Conservation (phyloP, 164 flowering plant genomes). For the Taxillus chinensis region DNA sequence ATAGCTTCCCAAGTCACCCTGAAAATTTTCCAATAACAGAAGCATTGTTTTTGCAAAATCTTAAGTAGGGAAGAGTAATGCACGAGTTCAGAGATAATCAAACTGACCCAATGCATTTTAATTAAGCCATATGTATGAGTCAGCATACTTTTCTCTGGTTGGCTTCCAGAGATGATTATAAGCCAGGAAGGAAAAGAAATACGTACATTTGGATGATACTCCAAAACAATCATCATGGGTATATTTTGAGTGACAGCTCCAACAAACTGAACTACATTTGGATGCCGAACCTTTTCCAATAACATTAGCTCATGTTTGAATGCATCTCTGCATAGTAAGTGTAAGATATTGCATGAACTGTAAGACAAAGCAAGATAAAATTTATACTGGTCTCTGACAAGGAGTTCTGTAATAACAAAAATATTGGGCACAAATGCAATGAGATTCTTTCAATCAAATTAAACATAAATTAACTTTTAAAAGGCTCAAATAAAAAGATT, state of each 20-base stretch:
- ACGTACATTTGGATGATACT: slow-evolving; percentile 78
- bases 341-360: background rate
- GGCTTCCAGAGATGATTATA: too few species aligned
- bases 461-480: background rate
- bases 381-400: background rate
- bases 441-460: background rate
- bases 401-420: too few species aligned
- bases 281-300: slow-evolving; percentile 85
- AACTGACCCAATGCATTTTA: too few species aligned
- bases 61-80: too few species aligned
- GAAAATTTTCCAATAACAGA: slow-evolving; percentile 16
- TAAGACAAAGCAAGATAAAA: background rate
- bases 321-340: slow-evolving; percentile 41
- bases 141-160: too few species aligned
- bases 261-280: slow-evolving; percentile 93
- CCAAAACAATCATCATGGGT: slow-evolving; percentile 96
- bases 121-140: too few species aligned
- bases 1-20: slow-evolving; percentile 89
- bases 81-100: too few species aligned
- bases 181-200: background rate
- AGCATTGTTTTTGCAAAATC: background rate
- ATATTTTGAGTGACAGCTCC: slow-evolving; percentile 98
- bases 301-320: slow-evolving; percentile 65
- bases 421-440: background rate
- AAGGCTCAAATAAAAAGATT: too few species aligned